These are phyloP conservation scores for Hypoxylon cercidicola DNA, from an alignment of 495 filamentous ascomycete genomes.

Conservation along the genomic window DNA sequence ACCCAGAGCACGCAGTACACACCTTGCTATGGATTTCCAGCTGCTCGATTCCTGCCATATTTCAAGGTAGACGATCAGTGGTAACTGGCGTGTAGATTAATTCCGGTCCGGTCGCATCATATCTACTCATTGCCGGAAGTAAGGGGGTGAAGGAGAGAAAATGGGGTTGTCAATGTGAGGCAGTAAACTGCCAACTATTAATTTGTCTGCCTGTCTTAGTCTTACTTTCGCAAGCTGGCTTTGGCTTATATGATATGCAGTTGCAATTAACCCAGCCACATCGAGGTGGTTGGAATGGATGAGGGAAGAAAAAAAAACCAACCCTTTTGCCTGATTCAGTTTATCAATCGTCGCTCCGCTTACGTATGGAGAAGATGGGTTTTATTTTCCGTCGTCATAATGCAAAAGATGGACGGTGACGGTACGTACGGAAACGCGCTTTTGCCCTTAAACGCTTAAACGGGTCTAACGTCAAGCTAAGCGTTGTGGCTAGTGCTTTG, in stretches of 20 bases:
- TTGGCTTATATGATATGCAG: neutral
- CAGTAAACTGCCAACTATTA: constrained; percentile 12
- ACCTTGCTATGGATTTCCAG: constrained; percentile 98
- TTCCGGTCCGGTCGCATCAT: constrained; percentile 12
- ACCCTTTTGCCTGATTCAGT: constrained; percentile 4
- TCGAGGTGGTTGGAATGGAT: neutral
- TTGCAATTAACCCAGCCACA: constrained; percentile 17
- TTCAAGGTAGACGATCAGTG: constrained; percentile 16
- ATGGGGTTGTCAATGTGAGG: constrained; percentile 6
- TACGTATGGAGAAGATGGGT: constrained; percentile 6
- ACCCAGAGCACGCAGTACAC: constrained; percentile 42
- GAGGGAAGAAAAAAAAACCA: neutral
- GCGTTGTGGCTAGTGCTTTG: too few relatives aligned
- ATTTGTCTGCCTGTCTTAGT: neutral
- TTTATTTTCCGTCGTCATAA: neutral
- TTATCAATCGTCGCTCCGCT: constrained; percentile 8
- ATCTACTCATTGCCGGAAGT: constrained; percentile 14
- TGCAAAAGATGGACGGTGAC: neutral
- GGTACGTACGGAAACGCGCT: constrained; percentile 5
- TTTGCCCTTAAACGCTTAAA: neutral
- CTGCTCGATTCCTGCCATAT: constrained; percentile 95
- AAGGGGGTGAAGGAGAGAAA: neutral
- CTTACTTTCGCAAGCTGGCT: neutral
- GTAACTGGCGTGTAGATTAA: constrained; percentile 6
- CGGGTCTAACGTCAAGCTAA: too few relatives aligned